These are phyloP conservation scores for Barbarea vulgaris DNA, from an alignment of 345 rosid genomes.

Conservation along the genomic window DNA sequence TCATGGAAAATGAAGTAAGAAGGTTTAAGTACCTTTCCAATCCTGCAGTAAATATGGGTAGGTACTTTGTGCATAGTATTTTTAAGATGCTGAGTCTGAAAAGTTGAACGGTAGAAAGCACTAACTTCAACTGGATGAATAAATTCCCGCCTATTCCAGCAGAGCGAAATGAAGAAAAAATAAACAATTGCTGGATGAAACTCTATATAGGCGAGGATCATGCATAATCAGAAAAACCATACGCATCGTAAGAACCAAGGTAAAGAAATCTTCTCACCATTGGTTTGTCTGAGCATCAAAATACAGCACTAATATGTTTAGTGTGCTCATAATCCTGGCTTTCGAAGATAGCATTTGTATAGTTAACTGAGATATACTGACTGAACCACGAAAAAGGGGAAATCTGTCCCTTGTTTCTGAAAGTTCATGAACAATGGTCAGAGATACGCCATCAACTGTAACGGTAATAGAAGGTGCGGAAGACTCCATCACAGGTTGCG, in stretches of 20 bases:
- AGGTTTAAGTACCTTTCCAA: conserved; percentile 55
- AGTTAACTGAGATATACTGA: conserved; percentile 51
- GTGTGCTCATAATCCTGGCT: conserved; percentile 64
- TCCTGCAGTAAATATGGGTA: conserved; percentile 71
- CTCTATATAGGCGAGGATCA: conserved; percentile 21
- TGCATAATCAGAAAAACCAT: conserved; percentile 10
- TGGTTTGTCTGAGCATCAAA: conserved; percentile 72
- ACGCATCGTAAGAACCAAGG: conserved; percentile 20
- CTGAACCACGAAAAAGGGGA: conserved; percentile 66
- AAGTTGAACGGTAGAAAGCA: conserved; percentile 62
- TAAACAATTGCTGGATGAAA: conserved; percentile 11
- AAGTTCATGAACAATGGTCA: conserved; percentile 83
- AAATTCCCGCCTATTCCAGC: conserved; percentile 68
- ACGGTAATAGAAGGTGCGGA: conserved; percentile 58
- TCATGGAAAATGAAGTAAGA: conserved; percentile 15
- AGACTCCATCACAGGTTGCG: conserved; percentile 46
- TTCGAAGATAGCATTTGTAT: conserved; percentile 65
- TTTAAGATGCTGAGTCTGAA: conserved; percentile 43
- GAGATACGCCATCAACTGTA: conserved; percentile 52
- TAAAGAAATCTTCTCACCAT: conserved; percentile 56
- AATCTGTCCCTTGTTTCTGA: conserved; percentile 62
- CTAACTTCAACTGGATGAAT: conserved; percentile 70
- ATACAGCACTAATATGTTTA: conserved; percentile 51
- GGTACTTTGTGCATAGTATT: conserved; percentile 53
- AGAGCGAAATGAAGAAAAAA: conserved; percentile 24